Evolutionary conservation across 805 yeast species (phyloP).

Genomic region (Lachancea meyersii): DNA sequence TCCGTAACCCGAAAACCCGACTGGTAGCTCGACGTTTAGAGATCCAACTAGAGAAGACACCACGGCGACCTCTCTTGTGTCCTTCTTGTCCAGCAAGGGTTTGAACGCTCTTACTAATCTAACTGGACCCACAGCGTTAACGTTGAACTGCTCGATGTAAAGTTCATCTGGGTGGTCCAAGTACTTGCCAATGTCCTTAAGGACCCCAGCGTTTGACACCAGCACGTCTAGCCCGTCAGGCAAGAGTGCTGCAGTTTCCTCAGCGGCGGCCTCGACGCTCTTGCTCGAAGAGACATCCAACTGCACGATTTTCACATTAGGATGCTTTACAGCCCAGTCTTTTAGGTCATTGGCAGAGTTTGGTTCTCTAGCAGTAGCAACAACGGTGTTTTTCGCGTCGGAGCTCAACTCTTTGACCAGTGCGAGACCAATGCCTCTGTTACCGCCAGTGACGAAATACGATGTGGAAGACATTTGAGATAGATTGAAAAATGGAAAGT

Average conservation of each 20-base stretch:
- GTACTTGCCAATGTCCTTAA: background rate
- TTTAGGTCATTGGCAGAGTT: background rate
- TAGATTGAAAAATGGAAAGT: background rate
- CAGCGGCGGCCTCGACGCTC: background rate
- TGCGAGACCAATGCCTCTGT: conserved; percentile 34
- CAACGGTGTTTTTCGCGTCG: conserved; percentile 11
- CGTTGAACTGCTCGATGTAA: conserved; percentile 1
- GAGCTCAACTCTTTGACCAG: conserved; percentile 25
- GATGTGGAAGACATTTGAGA: conserved; percentile 1
- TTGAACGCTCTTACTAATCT: background rate
- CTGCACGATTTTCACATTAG: background rate
- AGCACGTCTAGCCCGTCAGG: background rate
- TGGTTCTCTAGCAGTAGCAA: conserved; percentile 15
- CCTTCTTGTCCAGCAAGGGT: background rate
- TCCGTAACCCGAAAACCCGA: conserved; percentile 30
- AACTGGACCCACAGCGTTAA: background rate
- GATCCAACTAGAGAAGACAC: background rate
- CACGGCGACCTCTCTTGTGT: background rate
- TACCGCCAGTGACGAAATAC: conserved; percentile 35
- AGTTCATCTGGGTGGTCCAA: background rate
- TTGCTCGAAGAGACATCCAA: background rate
- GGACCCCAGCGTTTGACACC: background rate
- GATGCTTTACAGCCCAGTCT: background rate
- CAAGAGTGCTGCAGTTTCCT: background rate
- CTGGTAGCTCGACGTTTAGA: conserved; percentile 4